A percentile compares a stretch with the other conserved stretches of the same genome.
Conservation (phyloP, 1,139 yeast genomes). For the Magnusiomyces fungicola region DNA sequence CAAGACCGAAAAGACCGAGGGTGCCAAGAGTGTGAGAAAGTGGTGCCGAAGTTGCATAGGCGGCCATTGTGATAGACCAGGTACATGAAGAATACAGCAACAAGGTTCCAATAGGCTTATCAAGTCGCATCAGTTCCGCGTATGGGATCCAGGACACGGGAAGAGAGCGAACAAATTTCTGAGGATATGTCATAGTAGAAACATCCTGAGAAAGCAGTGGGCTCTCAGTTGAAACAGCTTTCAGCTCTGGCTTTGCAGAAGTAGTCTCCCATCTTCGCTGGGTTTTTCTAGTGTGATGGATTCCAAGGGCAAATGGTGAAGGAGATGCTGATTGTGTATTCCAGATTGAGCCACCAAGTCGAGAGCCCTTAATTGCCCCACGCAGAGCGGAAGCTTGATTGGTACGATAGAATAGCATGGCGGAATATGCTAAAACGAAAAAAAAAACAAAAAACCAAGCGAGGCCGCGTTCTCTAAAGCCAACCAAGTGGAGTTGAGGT, state of each 20-base stretch:
- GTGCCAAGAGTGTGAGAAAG: slow-evolving; percentile 51
- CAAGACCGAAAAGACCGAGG: slow-evolving; percentile 61
- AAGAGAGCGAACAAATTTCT: slow-evolving; percentile 43
- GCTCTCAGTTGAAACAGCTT: slow-evolving; percentile 10
- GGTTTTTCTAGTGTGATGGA: background rate
- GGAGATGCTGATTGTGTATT: no score
- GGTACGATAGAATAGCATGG: no score
- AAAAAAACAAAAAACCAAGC: no score
- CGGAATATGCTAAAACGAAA: no score
- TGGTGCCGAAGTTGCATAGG: slow-evolving; percentile 64
- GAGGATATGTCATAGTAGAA: slow-evolving; percentile 16
- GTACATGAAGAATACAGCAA: slow-evolving; percentile 70
- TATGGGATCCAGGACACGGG: slow-evolving; percentile 79
- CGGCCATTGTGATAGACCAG: slow-evolving; percentile 85
- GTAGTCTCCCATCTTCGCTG: background rate
- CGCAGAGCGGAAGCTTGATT: no score
- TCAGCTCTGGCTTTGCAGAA: background rate
- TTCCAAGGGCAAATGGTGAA: no score
- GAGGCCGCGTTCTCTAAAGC: no score
- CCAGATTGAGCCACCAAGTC: no score
- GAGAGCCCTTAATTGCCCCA: no score
- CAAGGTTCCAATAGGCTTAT: slow-evolving; percentile 91
- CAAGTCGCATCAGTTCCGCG: slow-evolving; percentile 84
- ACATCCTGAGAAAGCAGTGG: slow-evolving; percentile 9
- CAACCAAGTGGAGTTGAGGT: no score